Conservation (phyloP, 1,139 yeast genomes). For the Pichia cactophila region DNA sequence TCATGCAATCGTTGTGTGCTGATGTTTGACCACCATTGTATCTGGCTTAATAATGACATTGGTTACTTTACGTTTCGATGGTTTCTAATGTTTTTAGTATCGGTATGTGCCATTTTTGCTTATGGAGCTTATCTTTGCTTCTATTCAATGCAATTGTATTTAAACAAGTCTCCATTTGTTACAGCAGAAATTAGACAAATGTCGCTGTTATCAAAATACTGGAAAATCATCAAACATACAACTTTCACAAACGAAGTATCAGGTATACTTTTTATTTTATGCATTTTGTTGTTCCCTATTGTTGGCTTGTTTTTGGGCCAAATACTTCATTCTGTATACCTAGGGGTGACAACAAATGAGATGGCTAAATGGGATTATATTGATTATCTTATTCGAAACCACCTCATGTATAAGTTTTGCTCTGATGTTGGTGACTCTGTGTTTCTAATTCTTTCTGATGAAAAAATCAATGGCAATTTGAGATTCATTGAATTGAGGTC, state of each 20-base stretch:
- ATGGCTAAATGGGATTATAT: constrained; percentile 75
- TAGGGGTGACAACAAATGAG: constrained; percentile 92
- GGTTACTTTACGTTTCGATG: constrained; percentile 70
- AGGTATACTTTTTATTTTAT: constrained; percentile 47
- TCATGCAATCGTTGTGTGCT: constrained; percentile 62
- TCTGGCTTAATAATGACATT: constrained; percentile 91
- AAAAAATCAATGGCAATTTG: not conserved
- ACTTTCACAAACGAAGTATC: constrained; percentile 34
- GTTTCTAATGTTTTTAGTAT: constrained; percentile 55
- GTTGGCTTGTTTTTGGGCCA: constrained; percentile 50
- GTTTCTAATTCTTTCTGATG: constrained; percentile 8
- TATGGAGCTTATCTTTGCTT: constrained; percentile 54
- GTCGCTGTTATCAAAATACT: constrained; percentile 26
- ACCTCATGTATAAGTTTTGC: constrained; percentile 32
- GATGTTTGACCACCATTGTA: constrained; percentile 82
- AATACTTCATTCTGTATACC: constrained; percentile 55
- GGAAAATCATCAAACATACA: constrained; percentile 28
- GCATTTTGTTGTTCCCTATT: constrained; percentile 46
- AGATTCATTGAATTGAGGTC: constrained; percentile 15
- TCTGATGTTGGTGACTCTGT: constrained; percentile 8
- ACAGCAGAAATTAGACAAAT: constrained; percentile 6
- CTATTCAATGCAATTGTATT: constrained; percentile 18
- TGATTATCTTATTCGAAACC: constrained; percentile 46
- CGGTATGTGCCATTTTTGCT: constrained; percentile 47
- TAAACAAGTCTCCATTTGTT: constrained; percentile 7